Base-by-base conservation (phyloP, 345 rosid species). In the Aurinia saxatilis region DNA sequence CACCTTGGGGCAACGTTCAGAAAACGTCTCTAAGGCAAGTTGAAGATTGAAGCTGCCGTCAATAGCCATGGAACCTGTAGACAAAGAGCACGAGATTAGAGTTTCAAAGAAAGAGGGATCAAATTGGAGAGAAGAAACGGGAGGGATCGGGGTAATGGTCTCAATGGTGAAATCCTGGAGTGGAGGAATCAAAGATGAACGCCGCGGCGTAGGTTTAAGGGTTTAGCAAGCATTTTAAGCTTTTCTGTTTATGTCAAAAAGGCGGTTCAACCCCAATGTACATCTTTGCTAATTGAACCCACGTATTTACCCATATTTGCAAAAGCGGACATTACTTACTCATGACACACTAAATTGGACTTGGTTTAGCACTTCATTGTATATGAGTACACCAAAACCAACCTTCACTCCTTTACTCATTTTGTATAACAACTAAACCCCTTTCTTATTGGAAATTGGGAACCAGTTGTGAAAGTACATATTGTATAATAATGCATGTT, bases 1-100 rank as follows among this genome's bases (percentile, higher is more conserved):
- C 16, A 83, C 84, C 65, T 79, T 76, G 38, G 91, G 86, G 68
- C 83, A 86, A 16, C 90, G 90, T 29, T 70, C 74, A 42, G 83
- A 70, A 53, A 92, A 86, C 84, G 84, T 67, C 67, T 64, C 50
- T 18, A 89, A 50, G 2, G 91, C 81, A 2, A 68, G 66, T 48
- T 80, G 72, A 8, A 89, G 70, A 58, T 61, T 72, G 80, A 86
- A 92, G 70, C 89, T 84, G 62, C 86, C 89, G 11, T 89, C 95
- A 23, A 82, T 76, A 25, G 96, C 72, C 90, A 86, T 86, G 65
- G 23, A 18, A 62, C 56, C 73, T 69, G 56, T 36, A 34, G 16
- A 23, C 9, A 52, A 33, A 50, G 3, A 14, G 34, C 9, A 4
- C 4, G n/a, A 30, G 31, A 13, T 29, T 66, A 57, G 35, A 55